Conservation (phyloP, 768 basidiomycete species). For the Butyriboletus loyo region DNA sequence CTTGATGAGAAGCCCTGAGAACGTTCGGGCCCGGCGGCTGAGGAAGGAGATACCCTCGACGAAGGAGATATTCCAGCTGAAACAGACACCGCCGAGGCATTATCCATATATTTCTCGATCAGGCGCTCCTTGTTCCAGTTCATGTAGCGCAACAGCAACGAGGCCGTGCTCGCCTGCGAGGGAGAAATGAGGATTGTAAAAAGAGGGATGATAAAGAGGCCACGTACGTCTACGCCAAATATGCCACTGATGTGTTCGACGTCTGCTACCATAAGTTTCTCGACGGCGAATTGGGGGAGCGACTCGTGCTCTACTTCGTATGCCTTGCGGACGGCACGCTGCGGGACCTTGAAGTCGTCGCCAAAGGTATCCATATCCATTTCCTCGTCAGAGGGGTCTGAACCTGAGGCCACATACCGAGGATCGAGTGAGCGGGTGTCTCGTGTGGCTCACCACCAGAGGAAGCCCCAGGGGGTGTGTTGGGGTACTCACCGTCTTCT, state of each 20-base stretch:
- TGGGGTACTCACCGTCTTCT: constrained; percentile 46
- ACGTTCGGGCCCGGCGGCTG: constrained; percentile 32
- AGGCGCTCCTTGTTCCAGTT: constrained; percentile 96
- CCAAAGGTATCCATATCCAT: constrained; percentile 67
- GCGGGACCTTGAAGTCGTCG: constrained; percentile 59
- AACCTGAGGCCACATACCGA: constrained; percentile 28
- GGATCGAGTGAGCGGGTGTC: constrained; percentile 20
- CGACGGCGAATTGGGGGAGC: constrained; percentile 68
- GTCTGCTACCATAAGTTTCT: constrained; percentile 73
- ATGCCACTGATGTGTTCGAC: constrained; percentile 86
- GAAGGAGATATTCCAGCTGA: constrained; percentile 66
- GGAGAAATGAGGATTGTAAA: not conserved
- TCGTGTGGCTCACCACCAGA: constrained; percentile 23
- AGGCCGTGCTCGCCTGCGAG: constrained; percentile 61
- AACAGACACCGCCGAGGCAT: constrained; percentile 64
- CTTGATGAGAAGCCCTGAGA: constrained; percentile 28
- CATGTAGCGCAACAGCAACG: constrained; percentile 76
- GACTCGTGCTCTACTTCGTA: constrained; percentile 88
- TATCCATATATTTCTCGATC: constrained; percentile 97
- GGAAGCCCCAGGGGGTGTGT: constrained; percentile 1
- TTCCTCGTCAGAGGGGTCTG: constrained; percentile 52
- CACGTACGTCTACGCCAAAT: constrained; percentile 83
- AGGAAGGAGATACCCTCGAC: constrained; percentile 20
- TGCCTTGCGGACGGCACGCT: constrained; percentile 58
- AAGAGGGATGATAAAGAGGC: constrained; percentile 1